Evolutionary conservation across 2,329 filamentous ascomycete species (phyloP).

Genomic region (Hypoxylon sp.): DNA sequence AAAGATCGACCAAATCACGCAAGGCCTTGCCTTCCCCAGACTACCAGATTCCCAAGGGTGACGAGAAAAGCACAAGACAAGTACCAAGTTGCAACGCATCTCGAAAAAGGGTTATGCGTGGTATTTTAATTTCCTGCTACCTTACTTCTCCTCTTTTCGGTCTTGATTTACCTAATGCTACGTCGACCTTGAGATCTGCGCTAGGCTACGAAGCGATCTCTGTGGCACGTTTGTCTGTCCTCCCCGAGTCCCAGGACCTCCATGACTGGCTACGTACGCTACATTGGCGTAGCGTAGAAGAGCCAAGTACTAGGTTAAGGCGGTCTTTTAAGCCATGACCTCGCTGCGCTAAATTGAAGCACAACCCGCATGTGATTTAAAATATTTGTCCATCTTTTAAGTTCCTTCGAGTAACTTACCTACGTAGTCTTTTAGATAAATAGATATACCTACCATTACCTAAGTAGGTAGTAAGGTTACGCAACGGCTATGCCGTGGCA

Average conservation of each 20-base stretch:
- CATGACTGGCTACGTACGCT: neutral
- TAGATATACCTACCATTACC: constrained; percentile 9
- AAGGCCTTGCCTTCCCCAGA: constrained; percentile 36
- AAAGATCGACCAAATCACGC: constrained; percentile 43
- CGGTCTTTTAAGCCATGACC: constrained; percentile 13
- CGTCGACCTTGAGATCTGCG: constrained; percentile 41
- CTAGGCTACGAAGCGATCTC: constrained; percentile 43
- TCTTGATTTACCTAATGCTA: constrained; percentile 32
- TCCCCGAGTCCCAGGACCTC: constrained; percentile 15
- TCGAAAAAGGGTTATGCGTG: constrained; percentile 12
- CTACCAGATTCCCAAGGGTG: constrained; percentile 17
- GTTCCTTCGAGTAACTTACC: constrained; percentile 18
- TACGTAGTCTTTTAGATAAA: constrained; percentile 15
- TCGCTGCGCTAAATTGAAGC: constrained; percentile 11
- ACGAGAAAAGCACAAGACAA: constrained; percentile 20
- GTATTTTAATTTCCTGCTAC: constrained; percentile 35
- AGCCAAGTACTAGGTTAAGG: constrained; percentile 2
- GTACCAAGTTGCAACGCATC: constrained; percentile 34
- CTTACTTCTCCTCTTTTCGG: constrained; percentile 25
- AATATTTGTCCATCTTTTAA: constrained; percentile 9
- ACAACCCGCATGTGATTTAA: constrained; percentile 4
- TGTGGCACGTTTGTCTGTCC: constrained; percentile 36
- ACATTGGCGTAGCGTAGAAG: constrained; percentile 9
- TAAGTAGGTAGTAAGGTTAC: constrained; percentile 22
- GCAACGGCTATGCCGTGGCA: constrained; percentile 36